A percentile compares a stretch with the other conserved stretches of the same genome.
phyloP scores from a whole-genome alignment of 192 early-diverging fungal species.

The Linnemannia elongata region DNA sequence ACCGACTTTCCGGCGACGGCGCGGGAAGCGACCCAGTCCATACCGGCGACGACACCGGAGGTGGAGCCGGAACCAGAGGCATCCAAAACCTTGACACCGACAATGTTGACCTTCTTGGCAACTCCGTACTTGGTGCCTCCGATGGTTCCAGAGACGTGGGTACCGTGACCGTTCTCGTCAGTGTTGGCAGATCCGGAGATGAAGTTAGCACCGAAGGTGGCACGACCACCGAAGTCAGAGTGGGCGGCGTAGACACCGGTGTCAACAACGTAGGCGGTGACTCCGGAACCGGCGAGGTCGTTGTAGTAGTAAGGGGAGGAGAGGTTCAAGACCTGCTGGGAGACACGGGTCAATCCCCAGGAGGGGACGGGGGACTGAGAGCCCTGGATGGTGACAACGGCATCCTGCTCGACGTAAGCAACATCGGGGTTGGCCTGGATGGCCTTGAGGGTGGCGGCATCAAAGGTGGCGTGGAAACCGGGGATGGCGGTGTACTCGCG shows the following conservation, averaged over 20 bases:
- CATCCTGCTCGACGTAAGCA: conserved; percentile 86
- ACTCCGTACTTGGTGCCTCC: conserved; percentile 73
- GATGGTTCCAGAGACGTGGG: conserved; percentile 66
- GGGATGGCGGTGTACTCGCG: conserved; percentile 21
- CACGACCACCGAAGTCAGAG: conserved; percentile 64
- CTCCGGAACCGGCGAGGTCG: conserved; percentile 50
- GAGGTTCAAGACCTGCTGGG: conserved; percentile 63
- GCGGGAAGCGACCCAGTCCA: conserved; percentile 42
- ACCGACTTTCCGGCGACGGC: conserved; percentile 25
- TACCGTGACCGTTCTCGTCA: conserved; percentile 68
- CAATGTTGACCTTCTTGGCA: conserved; percentile 77
- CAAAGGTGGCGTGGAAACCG: conserved; percentile 32
- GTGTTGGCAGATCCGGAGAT: conserved; percentile 34
- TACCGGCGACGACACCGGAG: conserved; percentile 51
- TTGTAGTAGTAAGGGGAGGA: conserved; percentile 46
- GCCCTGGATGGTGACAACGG: conserved; percentile 74
- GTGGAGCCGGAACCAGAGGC: conserved; percentile 56
- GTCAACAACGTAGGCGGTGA: conserved; percentile 65
- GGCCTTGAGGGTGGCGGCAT: conserved; percentile 39
- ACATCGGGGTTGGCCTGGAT: conserved; percentile 61
- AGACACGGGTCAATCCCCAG: conserved; percentile 89
- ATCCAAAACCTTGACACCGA: conserved; percentile 74
- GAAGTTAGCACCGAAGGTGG: conserved; percentile 59
- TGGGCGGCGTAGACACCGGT: conserved; percentile 64
- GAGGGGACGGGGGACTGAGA: conserved; percentile 79